phyloP scores from a whole-genome alignment of 2,329 filamentous ascomycete genomes.

The Xylaria digitata region DNA sequence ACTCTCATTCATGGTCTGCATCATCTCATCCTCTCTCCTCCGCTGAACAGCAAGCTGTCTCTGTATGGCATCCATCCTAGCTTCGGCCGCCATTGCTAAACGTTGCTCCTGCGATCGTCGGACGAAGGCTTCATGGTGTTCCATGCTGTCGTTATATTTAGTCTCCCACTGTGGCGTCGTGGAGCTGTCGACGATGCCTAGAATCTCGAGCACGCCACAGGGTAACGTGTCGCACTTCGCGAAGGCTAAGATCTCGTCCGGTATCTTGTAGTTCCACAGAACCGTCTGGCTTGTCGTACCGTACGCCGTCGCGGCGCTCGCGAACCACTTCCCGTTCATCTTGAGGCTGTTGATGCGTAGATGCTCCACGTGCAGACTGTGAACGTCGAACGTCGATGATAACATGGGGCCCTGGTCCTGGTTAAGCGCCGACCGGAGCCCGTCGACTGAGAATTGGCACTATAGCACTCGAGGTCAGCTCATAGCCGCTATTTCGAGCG shows the following conservation, averaged over 20 bases:
- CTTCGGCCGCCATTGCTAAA: slow-evolving; percentile 57
- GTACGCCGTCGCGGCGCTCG: slow-evolving; percentile 65
- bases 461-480: too few relatives aligned
- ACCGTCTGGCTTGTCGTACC: slow-evolving; percentile 65
- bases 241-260: slow-evolving; percentile 63
- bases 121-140: slow-evolving; percentile 51
- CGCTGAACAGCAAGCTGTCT: slow-evolving; percentile 56
- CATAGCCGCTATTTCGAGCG: too few relatives aligned
- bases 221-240: slow-evolving; percentile 65
- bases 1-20: slow-evolving; percentile 61
- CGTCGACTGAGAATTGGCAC: slow-evolving; percentile 62
- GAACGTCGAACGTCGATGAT: slow-evolving; percentile 45
- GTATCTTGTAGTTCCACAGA: slow-evolving; percentile 71
- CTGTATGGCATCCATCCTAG: slow-evolving; percentile 56
- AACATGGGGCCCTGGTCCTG: slow-evolving; percentile 50
- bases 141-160: slow-evolving; percentile 53
- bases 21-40: slow-evolving; percentile 56
- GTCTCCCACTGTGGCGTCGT: slow-evolving; percentile 68
- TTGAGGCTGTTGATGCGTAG: slow-evolving; percentile 52
- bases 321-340: slow-evolving; percentile 66
- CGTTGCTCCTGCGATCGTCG: slow-evolving; percentile 55
- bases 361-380: slow-evolving; percentile 61
- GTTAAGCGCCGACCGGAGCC: slow-evolving; percentile 59
- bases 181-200: slow-evolving; percentile 61
- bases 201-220: slow-evolving; percentile 68